Evolutionary conservation across 345 rosid genomes (phyloP), one percentile per base, ranked within the genome.

Genomic region (Gossypium australe): DNA sequence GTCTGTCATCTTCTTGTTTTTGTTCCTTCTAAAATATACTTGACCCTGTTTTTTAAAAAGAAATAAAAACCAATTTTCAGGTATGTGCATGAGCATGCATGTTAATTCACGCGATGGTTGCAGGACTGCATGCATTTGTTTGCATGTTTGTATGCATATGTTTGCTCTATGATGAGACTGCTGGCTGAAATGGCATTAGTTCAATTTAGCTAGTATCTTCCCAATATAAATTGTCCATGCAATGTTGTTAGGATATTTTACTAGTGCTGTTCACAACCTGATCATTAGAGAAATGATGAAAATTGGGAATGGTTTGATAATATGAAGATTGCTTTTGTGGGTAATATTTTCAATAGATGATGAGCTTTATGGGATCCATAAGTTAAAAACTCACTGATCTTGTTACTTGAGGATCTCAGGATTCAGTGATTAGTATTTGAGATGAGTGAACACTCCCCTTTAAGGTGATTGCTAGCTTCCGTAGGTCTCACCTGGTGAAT

Each of bases 391-490:
- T 66, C 13, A 9, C 29, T 53, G 27, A 48, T 72, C 69, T 64
- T 27, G 51, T 74, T 67, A 59, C 81, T 77, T 84, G 72, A 79
- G 86, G 81, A 78, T 78, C 75, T 80, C 86, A 79, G 79, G 72
- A 83, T 65, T 65, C 24, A 43, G 71, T 75, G 58, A 18, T 45
- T 56, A 45, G 9, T 2, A 22, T 71, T 78, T 78, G 44, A 69
- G 79, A 73, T 18, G 17, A 55, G 77, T 81, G 61, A 84, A 82
- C 84, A 75, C 75, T 79, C 1, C 17, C 17, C 63, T 24, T 56
- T 25, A 57, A 83, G 84, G 83, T 84, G 80, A 64, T 81, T 75
- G 85, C 79, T 85, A 82, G 86, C 83, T 81, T 77, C 84, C 76
- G 18, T 59, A 48, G 83, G 84, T 78, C 86, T 84, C 85, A 74